Evolutionary conservation across 2,329 filamentous ascomycete species (phyloP).

Genomic region (Alternaria incomplexa): DNA sequence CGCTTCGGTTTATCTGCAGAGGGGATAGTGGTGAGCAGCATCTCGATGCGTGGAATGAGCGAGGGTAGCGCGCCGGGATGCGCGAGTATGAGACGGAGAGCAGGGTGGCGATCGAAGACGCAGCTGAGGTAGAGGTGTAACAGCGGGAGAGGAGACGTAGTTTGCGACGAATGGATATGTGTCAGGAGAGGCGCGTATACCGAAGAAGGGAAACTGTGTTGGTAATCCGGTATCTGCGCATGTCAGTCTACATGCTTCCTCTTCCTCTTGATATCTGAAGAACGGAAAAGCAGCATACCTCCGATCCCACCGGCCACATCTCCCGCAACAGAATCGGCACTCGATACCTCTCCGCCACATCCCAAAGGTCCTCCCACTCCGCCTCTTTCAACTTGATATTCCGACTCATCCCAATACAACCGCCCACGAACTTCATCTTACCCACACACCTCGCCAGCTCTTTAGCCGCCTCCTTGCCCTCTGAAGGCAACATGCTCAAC

Average conservation of each 20-base stretch:
- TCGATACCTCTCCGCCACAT: conserved; percentile 46
- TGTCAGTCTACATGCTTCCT: not conserved
- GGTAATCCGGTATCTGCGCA: conserved; percentile 19
- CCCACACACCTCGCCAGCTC: conserved; percentile 52
- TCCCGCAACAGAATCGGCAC: conserved; percentile 45
- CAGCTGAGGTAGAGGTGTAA: conserved; percentile 59
- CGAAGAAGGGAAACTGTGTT: conserved; percentile 13
- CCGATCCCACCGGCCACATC: conserved; percentile 22
- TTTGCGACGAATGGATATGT: conserved; percentile 56
- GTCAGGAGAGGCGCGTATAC: conserved; percentile 24
- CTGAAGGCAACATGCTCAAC: conserved; percentile 51
- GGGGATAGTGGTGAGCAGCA: conserved; percentile 27
- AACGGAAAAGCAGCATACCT: conserved; percentile 13
- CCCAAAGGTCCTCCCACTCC: conserved; percentile 54
- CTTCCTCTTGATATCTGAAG: not conserved
- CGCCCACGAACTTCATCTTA: conserved; percentile 56
- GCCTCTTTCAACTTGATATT: conserved; percentile 54
- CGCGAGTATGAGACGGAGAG: conserved; percentile 61
- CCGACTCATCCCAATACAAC: conserved; percentile 51
- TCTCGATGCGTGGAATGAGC: conserved; percentile 57
- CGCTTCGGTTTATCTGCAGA: conserved; percentile 25
- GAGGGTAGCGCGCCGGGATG: conserved; percentile 63
- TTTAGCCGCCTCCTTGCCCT: conserved; percentile 42
- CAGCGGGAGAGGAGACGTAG: conserved; percentile 57
- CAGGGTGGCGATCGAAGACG: conserved; percentile 62